These are phyloP conservation scores for Urostyla sp. DNA, from an alignment of 73 alveolate genomes.

Conservation along the genomic window DNA sequence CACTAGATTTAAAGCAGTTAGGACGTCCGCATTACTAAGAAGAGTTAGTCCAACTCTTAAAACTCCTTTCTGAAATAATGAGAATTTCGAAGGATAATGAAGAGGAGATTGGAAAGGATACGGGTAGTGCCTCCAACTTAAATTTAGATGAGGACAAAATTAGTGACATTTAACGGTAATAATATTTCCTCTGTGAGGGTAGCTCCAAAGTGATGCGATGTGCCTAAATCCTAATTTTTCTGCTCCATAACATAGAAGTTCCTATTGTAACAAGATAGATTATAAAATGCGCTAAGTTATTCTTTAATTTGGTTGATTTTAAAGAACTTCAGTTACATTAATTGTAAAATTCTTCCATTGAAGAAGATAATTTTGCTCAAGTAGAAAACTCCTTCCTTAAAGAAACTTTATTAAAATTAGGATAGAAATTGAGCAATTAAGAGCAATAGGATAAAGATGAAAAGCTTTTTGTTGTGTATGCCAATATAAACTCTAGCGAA, in stretches of 20 bases:
- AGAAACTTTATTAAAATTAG: conserved; percentile 34
- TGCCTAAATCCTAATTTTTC: conserved; percentile 26
- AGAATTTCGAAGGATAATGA: conserved; percentile 40
- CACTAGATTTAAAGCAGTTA: background rate
- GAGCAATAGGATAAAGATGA: conserved; percentile 45
- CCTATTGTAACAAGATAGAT: conserved; percentile 48
- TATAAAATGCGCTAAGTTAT: conserved; percentile 53
- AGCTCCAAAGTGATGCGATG: conserved; percentile 43
- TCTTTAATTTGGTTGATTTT: conserved; percentile 54
- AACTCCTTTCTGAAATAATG: conserved; percentile 35
- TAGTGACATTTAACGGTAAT: background rate
- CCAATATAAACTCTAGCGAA: conserved; percentile 53
- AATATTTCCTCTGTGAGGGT: conserved; percentile 54
- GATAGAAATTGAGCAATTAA: conserved; percentile 26
- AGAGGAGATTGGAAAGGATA: background rate
- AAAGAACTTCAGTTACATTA: conserved; percentile 4
- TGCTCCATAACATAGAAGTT: conserved; percentile 42
- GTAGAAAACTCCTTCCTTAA: conserved; percentile 5
- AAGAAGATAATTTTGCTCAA: background rate
- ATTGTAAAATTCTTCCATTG: background rate
- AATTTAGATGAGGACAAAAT: background rate
- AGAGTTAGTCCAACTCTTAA: conserved; percentile 22
- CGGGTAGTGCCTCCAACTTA: no score
- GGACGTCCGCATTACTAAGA: background rate
- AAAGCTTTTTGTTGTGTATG: conserved; percentile 57